A percentile compares a stretch with the other conserved stretches of the same genome.
Evolutionary conservation across 495 filamentous ascomycete genomes (phyloP).

Genomic region (Tuber aestivum): DNA sequence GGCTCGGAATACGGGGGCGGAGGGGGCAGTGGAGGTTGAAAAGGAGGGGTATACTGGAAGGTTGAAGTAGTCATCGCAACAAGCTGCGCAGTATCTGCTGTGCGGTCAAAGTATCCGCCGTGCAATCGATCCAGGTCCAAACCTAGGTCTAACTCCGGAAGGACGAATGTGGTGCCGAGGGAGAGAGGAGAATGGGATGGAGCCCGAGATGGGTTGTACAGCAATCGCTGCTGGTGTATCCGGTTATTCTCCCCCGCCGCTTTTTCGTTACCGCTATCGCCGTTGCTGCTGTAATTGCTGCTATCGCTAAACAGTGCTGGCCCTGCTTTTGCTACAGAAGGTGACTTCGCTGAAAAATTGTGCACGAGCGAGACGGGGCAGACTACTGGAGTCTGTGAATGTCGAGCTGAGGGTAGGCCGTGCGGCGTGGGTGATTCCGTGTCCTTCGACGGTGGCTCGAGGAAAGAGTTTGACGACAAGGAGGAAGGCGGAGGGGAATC

Average conservation of each 20-base stretch:
- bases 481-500: neutral
- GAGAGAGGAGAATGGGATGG: neutral
- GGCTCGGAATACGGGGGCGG: conserved; percentile 2
- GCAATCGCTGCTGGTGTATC: neutral
- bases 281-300: neutral
- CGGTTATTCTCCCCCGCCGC: neutral
- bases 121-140: neutral
- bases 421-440: neutral
- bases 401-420: neutral
- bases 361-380: neutral
- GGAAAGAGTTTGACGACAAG: conserved; percentile 3
- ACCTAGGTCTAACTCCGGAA: neutral
- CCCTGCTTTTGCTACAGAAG: neutral
- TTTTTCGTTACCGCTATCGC: neutral
- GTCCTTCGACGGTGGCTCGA: neutral
- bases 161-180: neutral
- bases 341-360: neutral
- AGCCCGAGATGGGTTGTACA: neutral
- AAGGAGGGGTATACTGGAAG: conserved; percentile 6
- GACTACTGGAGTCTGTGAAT: neutral
- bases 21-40: neutral
- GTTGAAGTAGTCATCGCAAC: conserved; percentile 3
- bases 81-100: neutral
- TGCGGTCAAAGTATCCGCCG: neutral
- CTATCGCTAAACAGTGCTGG: neutral